phyloP scores from a whole-genome alignment of 495 filamentous ascomycete species.

The Penicillium coffeae region DNA sequence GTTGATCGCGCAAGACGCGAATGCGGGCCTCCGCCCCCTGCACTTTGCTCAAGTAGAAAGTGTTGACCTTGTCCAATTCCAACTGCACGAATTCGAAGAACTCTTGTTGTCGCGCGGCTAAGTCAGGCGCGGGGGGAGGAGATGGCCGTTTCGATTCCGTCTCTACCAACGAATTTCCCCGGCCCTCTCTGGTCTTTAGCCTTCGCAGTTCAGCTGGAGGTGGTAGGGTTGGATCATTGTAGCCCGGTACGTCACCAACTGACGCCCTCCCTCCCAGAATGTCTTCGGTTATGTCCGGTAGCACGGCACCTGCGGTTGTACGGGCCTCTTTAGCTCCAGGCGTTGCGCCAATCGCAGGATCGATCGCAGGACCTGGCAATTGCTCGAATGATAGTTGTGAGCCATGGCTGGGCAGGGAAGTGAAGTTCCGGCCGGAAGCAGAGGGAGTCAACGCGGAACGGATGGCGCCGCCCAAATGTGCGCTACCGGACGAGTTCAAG shows the following conservation, averaged over 20 bases:
- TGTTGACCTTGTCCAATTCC: slow-evolving; percentile 80
- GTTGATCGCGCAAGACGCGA: slow-evolving; percentile 66
- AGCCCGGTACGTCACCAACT: no score
- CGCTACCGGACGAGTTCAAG: slow-evolving; percentile 39
- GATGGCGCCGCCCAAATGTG: slow-evolving; percentile 30
- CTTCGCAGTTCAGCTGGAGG: no score
- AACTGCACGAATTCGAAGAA: slow-evolving; percentile 76
- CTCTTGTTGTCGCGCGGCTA: slow-evolving; percentile 62
- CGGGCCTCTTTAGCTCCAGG: slow-evolving; percentile 19
- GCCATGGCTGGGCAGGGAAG: no score
- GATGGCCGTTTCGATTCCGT: slow-evolving; percentile 22
- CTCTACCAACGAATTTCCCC: no score
- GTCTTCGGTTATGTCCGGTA: no score
- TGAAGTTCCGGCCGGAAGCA: slow-evolving; percentile 19
- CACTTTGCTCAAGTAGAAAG: slow-evolving; percentile 80
- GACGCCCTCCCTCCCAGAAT: no score
- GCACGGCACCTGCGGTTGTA: no score
- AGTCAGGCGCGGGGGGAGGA: slow-evolving; percentile 43
- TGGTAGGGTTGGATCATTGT: no score
- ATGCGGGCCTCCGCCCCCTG: slow-evolving; percentile 70
- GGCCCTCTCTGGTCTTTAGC: no score
- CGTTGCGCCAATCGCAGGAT: slow-evolving; percentile 34
- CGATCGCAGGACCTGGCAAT: slow-evolving; percentile 75
- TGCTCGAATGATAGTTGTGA: no score
- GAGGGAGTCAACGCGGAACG: slow-evolving; percentile 7